Evolutionary conservation across 768 basidiomycete genomes (phyloP).

Genomic region (Naematelia encephala): DNA sequence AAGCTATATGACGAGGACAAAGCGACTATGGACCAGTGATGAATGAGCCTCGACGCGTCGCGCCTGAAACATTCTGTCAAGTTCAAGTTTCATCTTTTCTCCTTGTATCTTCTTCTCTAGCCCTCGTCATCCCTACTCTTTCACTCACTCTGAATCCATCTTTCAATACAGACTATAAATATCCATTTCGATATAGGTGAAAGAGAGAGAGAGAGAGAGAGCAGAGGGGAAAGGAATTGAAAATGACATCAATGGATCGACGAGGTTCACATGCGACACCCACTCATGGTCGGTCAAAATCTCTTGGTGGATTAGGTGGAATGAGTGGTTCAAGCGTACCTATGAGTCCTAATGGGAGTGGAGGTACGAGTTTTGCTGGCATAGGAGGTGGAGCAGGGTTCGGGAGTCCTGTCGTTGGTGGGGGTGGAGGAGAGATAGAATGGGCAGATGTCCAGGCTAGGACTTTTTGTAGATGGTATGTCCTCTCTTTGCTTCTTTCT

Average conservation of each 20-base stretch:
- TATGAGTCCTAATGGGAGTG: slow-evolving; percentile 21
- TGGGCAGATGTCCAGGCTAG: slow-evolving; percentile 36
- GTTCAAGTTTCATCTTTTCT: not conserved
- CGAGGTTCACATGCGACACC: slow-evolving; percentile 9
- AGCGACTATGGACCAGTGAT: too few relatives aligned
- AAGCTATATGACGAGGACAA: too few relatives aligned
- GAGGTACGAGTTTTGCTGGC: not conserved
- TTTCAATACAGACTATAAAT: too few relatives aligned
- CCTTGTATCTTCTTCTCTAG: not conserved
- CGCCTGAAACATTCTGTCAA: slow-evolving; percentile 9
- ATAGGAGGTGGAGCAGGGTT: not conserved
- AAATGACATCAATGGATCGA: slow-evolving; percentile 9
- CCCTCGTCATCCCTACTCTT: not conserved
- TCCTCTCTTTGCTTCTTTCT: not conserved
- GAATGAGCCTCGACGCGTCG: too few relatives aligned
- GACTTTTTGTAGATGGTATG: slow-evolving; percentile 50
- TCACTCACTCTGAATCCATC: too few relatives aligned
- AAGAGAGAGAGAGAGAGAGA: too few relatives aligned
- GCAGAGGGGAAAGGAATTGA: not conserved
- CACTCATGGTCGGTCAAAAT: slow-evolving; percentile 1
- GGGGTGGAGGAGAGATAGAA: slow-evolving; percentile 9
- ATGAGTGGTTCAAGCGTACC: slow-evolving; percentile 5
- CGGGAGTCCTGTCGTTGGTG: slow-evolving; percentile 1
- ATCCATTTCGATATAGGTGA: too few relatives aligned
- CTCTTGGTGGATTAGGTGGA: not conserved